Evolutionary conservation across 1,284 basidiomycete species (phyloP).

Genomic region (Cronartium quercuum): DNA sequence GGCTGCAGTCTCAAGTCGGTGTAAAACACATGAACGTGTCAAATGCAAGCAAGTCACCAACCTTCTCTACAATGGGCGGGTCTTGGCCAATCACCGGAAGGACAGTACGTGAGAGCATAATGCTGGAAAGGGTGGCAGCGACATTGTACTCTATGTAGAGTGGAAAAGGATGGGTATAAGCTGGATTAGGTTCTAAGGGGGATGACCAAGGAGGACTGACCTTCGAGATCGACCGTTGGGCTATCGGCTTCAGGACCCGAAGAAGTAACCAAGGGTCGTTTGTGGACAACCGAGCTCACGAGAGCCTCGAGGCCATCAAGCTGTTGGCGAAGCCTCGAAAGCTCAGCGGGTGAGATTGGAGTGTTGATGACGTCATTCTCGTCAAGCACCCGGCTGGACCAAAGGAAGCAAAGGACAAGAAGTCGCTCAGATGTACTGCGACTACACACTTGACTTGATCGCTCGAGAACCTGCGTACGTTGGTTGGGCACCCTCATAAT

Average conservation of each 20-base stretch:
- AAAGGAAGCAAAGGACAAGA: no score
- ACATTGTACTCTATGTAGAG: neutral
- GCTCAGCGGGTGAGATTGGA: slow-evolving; percentile 28
- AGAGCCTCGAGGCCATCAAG: slow-evolving; percentile 22
- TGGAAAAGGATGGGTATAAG: neutral
- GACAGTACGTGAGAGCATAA: neutral
- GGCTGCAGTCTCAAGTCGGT: no score
- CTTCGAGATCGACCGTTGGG: slow-evolving; percentile 29
- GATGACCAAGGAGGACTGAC: neutral
- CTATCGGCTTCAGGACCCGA: neutral
- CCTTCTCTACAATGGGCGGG: neutral
- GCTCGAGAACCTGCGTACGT: neutral
- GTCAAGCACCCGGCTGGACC: slow-evolving; percentile 26
- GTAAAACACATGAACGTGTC: no score
- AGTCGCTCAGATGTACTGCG: no score
- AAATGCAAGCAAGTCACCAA: no score
- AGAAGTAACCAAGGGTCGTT: neutral
- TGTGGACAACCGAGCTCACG: slow-evolving; percentile 16
- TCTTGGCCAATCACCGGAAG: neutral
- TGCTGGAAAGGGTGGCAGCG: neutral
- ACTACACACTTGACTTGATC: no score
- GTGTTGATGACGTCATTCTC: slow-evolving; percentile 22
- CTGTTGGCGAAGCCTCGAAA: slow-evolving; percentile 19
- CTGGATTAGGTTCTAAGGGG: neutral
- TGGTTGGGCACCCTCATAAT: slow-evolving; percentile 24